These are phyloP conservation scores for Eucalyptus albens DNA, from an alignment of 345 rosid species.

Conservation along the genomic window DNA sequence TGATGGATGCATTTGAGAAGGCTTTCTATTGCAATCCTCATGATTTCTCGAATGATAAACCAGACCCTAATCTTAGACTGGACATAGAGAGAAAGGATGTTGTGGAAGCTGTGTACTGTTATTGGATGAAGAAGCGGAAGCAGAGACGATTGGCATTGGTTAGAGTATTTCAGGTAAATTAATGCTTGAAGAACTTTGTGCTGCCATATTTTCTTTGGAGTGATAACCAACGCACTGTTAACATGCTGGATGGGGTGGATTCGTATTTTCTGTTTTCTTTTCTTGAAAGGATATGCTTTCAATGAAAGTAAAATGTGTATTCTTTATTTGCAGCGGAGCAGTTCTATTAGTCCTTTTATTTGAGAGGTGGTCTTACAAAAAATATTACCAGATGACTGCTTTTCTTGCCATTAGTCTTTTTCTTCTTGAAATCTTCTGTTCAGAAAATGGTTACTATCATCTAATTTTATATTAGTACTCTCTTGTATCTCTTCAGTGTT, in stretches of 20 bases:
- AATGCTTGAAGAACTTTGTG: not conserved
- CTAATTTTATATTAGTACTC: not conserved
- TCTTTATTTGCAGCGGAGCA: not conserved
- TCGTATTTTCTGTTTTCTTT: not conserved
- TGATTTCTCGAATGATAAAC: conserved; percentile 43
- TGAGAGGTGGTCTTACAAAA: not conserved
- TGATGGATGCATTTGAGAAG: conserved; percentile 89
- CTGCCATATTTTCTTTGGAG: not conserved
- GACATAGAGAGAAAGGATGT: conserved; percentile 47
- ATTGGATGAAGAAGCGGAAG: conserved; percentile 74
- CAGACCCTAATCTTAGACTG: conserved; percentile 19
- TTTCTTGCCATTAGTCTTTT: not conserved
- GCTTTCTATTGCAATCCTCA: conserved; percentile 39
- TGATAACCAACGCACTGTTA: not conserved
- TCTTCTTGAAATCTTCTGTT: not conserved
- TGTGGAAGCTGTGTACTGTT: conserved; percentile 57
- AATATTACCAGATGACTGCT: not conserved
- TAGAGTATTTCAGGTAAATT: conserved; percentile 74
- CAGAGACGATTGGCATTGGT: conserved; percentile 53
- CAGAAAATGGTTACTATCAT: not conserved
- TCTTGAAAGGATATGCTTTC: not conserved
- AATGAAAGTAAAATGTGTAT: not conserved
- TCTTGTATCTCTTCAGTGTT: not conserved
- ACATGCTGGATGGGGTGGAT: not conserved
- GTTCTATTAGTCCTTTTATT: not conserved